These are phyloP conservation scores for Begonia masoniana DNA, from an alignment of 306 rosid species.

Conservation along the genomic window DNA sequence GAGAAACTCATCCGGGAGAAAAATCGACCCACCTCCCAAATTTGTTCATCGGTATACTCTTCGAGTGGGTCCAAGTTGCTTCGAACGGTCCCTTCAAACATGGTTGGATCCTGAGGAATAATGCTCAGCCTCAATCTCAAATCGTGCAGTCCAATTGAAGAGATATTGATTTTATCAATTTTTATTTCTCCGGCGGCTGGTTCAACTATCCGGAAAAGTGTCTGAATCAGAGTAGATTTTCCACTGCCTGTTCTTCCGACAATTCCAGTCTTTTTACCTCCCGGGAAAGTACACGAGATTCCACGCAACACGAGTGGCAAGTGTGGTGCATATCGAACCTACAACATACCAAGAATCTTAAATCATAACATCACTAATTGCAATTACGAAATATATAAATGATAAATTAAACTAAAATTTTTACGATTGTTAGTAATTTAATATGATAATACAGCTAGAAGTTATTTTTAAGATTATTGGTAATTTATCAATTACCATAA, in stretches of 20 bases:
- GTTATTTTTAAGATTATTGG: too few relatives aligned
- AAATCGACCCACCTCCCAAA: constrained; percentile 60
- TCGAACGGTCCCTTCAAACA: constrained; percentile 90
- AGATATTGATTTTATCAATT: constrained; percentile 52
- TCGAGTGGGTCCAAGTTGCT: constrained; percentile 72
- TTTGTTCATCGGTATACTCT: constrained; percentile 67
- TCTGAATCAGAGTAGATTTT: constrained; percentile 68
- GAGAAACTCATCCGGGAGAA: too few relatives aligned
- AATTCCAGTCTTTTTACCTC: constrained; percentile 76
- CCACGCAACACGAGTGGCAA: constrained; percentile 81
- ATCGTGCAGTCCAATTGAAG: constrained; percentile 65
- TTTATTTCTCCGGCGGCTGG: constrained; percentile 43
- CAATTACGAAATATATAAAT: too few relatives aligned
- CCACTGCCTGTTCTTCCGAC: constrained; percentile 94
- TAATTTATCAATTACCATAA: too few relatives aligned
- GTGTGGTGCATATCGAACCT: constrained; percentile 89
- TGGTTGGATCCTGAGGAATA: constrained; percentile 93
- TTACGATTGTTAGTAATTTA: too few relatives aligned
- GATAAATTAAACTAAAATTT: too few relatives aligned
- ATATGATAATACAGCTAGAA: too few relatives aligned
- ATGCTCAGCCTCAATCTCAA: constrained; percentile 67
- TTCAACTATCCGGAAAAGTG: constrained; percentile 60
- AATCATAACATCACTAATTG: background rate
- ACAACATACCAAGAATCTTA: background rate
- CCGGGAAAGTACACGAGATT: constrained; percentile 50